Conservation (phyloP, 805 yeast genomes). For the Cyberlindnera saturnus region DNA sequence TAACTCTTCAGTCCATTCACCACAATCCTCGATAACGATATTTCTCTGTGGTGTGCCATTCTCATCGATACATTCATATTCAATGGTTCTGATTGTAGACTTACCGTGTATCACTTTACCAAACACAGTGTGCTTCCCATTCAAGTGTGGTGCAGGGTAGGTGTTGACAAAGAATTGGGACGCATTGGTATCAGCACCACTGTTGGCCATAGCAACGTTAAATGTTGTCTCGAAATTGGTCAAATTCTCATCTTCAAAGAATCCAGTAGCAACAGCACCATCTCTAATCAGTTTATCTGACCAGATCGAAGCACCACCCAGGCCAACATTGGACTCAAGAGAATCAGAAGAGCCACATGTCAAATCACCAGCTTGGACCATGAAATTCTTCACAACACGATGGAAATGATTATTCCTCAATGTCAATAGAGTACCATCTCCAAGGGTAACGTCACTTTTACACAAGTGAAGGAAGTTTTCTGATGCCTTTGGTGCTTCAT, state of each 20-base stretch:
- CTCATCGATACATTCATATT: slow-evolving; percentile 40
- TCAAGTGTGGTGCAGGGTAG: slow-evolving; percentile 64
- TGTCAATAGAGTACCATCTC: slow-evolving; percentile 22
- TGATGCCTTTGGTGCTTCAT: slow-evolving; percentile 51
- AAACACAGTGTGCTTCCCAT: slow-evolving; percentile 71
- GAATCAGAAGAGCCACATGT: slow-evolving; percentile 31
- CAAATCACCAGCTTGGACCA: slow-evolving; percentile 65
- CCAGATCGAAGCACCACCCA: slow-evolving; percentile 43
- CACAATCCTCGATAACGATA: slow-evolving; percentile 51
- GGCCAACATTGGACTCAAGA: slow-evolving; percentile 25
- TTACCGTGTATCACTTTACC: slow-evolving; percentile 67
- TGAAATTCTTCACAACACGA: slow-evolving; percentile 60
- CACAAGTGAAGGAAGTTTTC: slow-evolving; percentile 47
- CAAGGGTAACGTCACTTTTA: slow-evolving; percentile 25
- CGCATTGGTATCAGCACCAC: slow-evolving; percentile 45
- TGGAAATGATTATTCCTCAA: slow-evolving; percentile 48
- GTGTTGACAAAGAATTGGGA: slow-evolving; percentile 73
- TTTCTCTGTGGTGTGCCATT: slow-evolving; percentile 36
- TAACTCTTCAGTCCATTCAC: slow-evolving; percentile 51
- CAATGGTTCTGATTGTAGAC: slow-evolving; percentile 62
- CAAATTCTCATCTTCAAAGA: slow-evolving; percentile 55
- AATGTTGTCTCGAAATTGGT: slow-evolving; percentile 38
- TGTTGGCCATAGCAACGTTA: slow-evolving; percentile 60
- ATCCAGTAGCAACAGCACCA: slow-evolving; percentile 24
- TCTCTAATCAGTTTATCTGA: slow-evolving; percentile 15